These are phyloP conservation scores for Suhomyces guaymorum DNA, from an alignment of 1,139 yeast genomes.

Conservation along the genomic window DNA sequence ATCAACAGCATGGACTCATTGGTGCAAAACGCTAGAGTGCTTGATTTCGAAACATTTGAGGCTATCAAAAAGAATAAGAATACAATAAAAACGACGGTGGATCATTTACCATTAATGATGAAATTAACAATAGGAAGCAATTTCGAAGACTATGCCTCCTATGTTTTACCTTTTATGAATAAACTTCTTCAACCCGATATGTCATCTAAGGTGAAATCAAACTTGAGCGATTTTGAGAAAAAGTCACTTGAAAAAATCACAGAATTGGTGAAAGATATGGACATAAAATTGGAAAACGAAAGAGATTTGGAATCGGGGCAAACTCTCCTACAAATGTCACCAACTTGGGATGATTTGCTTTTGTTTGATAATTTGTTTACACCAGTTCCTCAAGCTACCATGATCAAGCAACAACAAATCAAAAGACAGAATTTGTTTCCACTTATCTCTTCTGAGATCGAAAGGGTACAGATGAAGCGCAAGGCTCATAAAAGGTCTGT, in stretches of 20 bases:
- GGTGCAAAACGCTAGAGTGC: constrained; percentile 38
- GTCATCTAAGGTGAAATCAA: constrained; percentile 29
- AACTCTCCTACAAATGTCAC: constrained; percentile 32
- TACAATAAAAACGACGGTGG: constrained; percentile 25
- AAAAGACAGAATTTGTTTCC: constrained; percentile 42
- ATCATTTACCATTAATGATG: constrained; percentile 30
- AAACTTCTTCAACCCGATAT: constrained; percentile 44
- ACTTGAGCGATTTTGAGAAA: constrained; percentile 28
- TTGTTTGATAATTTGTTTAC: constrained; percentile 27
- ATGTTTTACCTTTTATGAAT: constrained; percentile 49
- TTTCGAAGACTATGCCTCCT: constrained; percentile 30
- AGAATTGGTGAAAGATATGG: constrained; percentile 27
- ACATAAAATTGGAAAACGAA: constrained; percentile 34
- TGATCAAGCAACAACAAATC: constrained; percentile 28
- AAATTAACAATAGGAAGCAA: constrained; percentile 34
- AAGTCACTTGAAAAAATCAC: constrained; percentile 32
- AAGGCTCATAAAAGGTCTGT: constrained; percentile 16
- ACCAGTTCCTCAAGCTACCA: constrained; percentile 17
- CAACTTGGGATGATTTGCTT: constrained; percentile 39
- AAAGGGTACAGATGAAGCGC: constrained; percentile 26
- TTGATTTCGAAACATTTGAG: constrained; percentile 48
- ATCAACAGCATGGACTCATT: constrained; percentile 26
- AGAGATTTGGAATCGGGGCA: constrained; percentile 37
- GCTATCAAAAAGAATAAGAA: constrained; percentile 32
- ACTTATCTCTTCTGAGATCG: constrained; percentile 43